Base-by-base conservation (phyloP, 2,329 filamentous ascomycete species). In the Calonectria hawksworthii region DNA sequence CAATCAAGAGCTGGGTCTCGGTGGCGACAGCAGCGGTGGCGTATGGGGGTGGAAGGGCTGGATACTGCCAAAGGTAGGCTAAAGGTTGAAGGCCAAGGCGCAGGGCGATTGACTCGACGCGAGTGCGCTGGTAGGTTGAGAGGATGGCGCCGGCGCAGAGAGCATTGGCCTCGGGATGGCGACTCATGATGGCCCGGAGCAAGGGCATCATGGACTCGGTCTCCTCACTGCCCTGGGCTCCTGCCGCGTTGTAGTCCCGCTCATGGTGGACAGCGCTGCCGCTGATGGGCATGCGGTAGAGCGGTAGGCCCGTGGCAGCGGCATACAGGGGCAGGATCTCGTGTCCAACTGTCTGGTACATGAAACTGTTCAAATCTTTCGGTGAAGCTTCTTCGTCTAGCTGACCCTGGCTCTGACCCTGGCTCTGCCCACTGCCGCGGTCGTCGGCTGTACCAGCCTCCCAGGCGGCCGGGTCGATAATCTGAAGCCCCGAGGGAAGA, bases 321-420 rank as follows among this genome's bases (percentile, higher is more conserved):
- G 93, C 93, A 83, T 98, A 99, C 21, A 98, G 90, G 3, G 96
- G 95, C 72, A 99, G 93, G 23, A 98, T 88, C 73, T 92, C 90
- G 85, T 99, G 95, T 16, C 97, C 97, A 74, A 98, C 95, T 4
- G 97, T 99, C 88, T 99, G 97, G 88, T 99, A 99, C 97, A 99
- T 99, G 92, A 97, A 99, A 87, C 96, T 98, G 85, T 99, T 95
- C 80, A 98, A 90, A 84, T 99, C 87, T 63, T 81, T 83, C 61
- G 88, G 83, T 68, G 79, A 73, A 74, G 73, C 21, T 71, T 79
- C 73, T 63, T 74, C 73, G 21, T 51, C 50, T 21, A 30, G 30
- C 18, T 51, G 30, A 23, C 66, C 61, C 28, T 36, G 23, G 74
- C 70, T 44, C 72, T 11, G 71, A 51, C 5, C 65, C 56, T 54